These are phyloP conservation scores for Knufia petricola DNA, from an alignment of 2,329 filamentous ascomycete species.

Conservation along the genomic window DNA sequence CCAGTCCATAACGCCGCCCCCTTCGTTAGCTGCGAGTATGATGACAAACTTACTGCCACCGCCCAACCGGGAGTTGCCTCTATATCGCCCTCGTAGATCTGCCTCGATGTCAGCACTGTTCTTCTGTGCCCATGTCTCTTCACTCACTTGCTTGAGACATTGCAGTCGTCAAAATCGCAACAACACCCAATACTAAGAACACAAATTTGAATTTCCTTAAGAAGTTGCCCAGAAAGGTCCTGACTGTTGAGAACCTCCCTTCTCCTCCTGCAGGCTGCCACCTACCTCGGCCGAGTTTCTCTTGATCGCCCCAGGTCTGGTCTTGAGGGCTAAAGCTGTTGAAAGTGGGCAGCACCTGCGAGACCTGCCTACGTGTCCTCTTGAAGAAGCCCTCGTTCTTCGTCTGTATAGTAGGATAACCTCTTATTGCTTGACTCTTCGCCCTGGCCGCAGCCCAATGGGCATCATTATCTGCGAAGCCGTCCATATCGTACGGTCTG, in stretches of 20 bases:
- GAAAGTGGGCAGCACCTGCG: constrained; percentile 68
- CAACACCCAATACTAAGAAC: constrained; percentile 38
- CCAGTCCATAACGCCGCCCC: constrained; percentile 98
- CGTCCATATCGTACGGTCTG: constrained; percentile 41
- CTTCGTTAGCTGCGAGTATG: constrained; percentile 84
- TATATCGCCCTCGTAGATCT: constrained; percentile 54
- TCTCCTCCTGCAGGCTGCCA: constrained; percentile 38
- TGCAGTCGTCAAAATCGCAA: constrained; percentile 17
- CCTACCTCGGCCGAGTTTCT: constrained; percentile 57
- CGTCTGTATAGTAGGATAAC: constrained; percentile 69
- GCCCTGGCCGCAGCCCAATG: constrained; percentile 78
- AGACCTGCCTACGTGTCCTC: constrained; percentile 71
- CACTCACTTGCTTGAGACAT: constrained; percentile 20
- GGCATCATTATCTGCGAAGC: constrained; percentile 44
- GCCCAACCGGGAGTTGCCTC: constrained; percentile 62
- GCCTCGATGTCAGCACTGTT: constrained; percentile 31
- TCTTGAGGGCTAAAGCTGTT: constrained; percentile 31
- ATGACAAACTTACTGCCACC: constrained; percentile 88
- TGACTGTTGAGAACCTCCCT: constrained; percentile 26
- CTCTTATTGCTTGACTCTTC: constrained; percentile 61
- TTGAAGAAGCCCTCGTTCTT: constrained; percentile 81
- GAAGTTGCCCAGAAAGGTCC: constrained; percentile 38
- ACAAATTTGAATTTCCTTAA: constrained; percentile 55
- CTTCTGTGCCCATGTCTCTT: background rate
- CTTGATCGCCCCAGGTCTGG: constrained; percentile 60